A percentile compares a stretch with the other conserved stretches of the same genome.
Conservation (phyloP, 2,329 filamentous ascomycete genomes). For the Malbranchea zuffiana region DNA sequence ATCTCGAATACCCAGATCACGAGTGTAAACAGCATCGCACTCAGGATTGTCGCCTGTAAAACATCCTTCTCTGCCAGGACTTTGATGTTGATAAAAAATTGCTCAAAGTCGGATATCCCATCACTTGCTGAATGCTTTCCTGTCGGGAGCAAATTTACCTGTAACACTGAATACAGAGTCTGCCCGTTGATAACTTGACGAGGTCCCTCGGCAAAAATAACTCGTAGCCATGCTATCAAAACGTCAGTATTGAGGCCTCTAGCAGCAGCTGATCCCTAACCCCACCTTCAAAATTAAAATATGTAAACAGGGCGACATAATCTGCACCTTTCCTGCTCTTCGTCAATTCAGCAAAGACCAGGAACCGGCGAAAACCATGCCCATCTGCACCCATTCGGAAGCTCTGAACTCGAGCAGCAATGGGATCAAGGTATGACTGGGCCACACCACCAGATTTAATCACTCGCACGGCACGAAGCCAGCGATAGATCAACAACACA, state of each 20-base stretch:
- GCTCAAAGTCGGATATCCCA: conserved; percentile 53
- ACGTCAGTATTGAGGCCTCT: conserved; percentile 16
- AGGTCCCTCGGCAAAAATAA: conserved; percentile 82
- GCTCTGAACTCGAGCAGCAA: conserved; percentile 77
- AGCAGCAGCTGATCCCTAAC: conserved; percentile 1
- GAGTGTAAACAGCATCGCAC: conserved; percentile 84
- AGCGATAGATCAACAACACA: conserved; percentile 68
- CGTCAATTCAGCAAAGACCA: conserved; percentile 85
- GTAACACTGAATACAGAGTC: conserved; percentile 75
- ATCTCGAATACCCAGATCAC: conserved; percentile 79
- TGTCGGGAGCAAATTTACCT: conserved; percentile 57
- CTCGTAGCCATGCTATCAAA: conserved; percentile 66
- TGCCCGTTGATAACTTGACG: conserved; percentile 84
- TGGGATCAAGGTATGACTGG: conserved; percentile 78
- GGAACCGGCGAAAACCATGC: conserved; percentile 74
- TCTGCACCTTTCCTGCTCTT: conserved; percentile 85
- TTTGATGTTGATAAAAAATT: conserved; percentile 76
- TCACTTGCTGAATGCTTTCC: conserved; percentile 43
- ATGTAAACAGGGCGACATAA: conserved; percentile 82
- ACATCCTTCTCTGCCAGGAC: conserved; percentile 61
- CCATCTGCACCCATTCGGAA: conserved; percentile 58
- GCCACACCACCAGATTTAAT: conserved; percentile 78
- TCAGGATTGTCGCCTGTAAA: conserved; percentile 70
- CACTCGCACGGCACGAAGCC: conserved; percentile 65
- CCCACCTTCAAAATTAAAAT: conserved; percentile 62